These are phyloP conservation scores for Sclerotiophoma versabilis DNA, from an alignment of 2,329 filamentous ascomycete species.

Conservation along the genomic window DNA sequence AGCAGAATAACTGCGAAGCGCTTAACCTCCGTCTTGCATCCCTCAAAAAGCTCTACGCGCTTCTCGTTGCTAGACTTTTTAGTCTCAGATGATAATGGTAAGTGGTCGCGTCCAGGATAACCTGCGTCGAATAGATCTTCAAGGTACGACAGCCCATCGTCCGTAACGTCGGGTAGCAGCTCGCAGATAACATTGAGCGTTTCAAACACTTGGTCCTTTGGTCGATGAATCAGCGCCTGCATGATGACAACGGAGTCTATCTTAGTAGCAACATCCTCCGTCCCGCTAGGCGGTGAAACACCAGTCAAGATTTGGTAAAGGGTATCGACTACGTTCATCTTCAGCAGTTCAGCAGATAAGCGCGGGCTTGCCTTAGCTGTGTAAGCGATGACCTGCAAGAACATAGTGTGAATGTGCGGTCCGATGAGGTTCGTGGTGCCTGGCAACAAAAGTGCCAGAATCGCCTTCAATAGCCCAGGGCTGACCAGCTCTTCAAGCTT, in stretches of 20 bases:
- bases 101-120: constrained; percentile 56
- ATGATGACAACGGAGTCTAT: constrained; percentile 97
- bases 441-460: constrained; percentile 86
- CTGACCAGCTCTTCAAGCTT: constrained; percentile 94
- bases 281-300: constrained; percentile 84
- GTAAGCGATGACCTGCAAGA: constrained; percentile 88
- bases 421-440: constrained; percentile 96
- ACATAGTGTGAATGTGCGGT: constrained; percentile 93
- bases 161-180: constrained; percentile 78
- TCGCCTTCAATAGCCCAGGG: constrained; percentile 81
- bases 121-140: constrained; percentile 59
- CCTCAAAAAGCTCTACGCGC: constrained; percentile 78
- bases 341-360: constrained; percentile 88
- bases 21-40: constrained; percentile 86
- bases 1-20: constrained; percentile 93
- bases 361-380: constrained; percentile 87
- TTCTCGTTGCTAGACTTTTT: constrained; percentile 76
- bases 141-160: constrained; percentile 59
- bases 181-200: constrained; percentile 98
- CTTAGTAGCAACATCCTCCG: constrained; percentile 79
- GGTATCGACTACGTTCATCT: constrained; percentile 96
- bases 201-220: constrained; percentile 94
- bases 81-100: constrained; percentile 52
- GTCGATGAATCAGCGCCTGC: constrained; percentile 96
- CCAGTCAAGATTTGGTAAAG: constrained; percentile 97